Percentiles rank a stretch among this genome's conserved stretches.
Evolutionary conservation across 1,139 yeast species (phyloP).

Genomic region (Candida glucosophila): DNA sequence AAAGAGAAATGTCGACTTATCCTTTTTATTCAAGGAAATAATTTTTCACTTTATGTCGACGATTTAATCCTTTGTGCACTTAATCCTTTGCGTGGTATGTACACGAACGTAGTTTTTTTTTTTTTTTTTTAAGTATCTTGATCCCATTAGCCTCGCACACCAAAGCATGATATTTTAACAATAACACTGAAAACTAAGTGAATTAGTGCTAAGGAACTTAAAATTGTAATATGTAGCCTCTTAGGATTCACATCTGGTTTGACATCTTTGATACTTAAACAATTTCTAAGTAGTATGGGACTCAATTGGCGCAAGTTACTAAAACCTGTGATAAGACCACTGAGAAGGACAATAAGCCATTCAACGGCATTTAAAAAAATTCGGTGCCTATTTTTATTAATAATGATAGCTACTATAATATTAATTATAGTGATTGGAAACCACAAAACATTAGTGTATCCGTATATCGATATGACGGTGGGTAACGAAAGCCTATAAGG

Average conservation of each 20-base stretch:
- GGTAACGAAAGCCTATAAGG: slow-evolving; percentile 32
- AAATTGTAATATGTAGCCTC: slow-evolving; percentile 11
- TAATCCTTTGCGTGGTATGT: no score
- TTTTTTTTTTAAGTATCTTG: slow-evolving; percentile 1
- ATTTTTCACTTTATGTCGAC: no score
- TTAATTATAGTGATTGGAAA: slow-evolving; percentile 62
- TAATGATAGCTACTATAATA: slow-evolving; percentile 37
- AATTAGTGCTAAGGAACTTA: slow-evolving; percentile 23
- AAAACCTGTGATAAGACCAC: slow-evolving; percentile 41
- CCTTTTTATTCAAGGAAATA: no score
- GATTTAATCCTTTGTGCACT: no score
- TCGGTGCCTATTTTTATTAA: slow-evolving; percentile 28
- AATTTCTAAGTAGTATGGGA: slow-evolving; percentile 30
- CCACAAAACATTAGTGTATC: slow-evolving; percentile 76
- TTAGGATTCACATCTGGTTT: slow-evolving; percentile 12
- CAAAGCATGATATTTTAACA: slow-evolving; percentile 27
- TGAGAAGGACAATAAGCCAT: slow-evolving; percentile 39
- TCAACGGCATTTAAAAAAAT: slow-evolving; percentile 27
- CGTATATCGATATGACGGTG: slow-evolving; percentile 53
- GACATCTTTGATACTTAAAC: slow-evolving; percentile 20
- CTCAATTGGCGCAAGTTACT: slow-evolving; percentile 37
- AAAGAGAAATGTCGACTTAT: no score
- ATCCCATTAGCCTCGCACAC: background rate
- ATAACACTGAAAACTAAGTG: slow-evolving; percentile 38
- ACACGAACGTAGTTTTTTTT: no score